A percentile compares a stretch with the other conserved stretches of the same genome.
phyloP scores from a whole-genome alignment of 305 asterid species.

The Fraxinus albicans region DNA sequence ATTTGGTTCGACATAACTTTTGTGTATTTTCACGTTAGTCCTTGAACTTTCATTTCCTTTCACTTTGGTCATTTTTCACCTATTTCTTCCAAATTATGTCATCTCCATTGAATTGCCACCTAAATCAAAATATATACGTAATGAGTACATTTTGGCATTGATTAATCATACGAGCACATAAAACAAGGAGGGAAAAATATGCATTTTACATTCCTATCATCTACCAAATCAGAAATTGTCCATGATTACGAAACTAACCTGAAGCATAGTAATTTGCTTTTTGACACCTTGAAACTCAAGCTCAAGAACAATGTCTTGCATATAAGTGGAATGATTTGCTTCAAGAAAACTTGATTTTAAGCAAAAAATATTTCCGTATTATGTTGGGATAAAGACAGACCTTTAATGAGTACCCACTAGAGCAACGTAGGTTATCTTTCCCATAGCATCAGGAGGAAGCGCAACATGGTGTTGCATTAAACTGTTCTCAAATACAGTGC shows the following conservation, averaged over 20 bases:
- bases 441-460: slow-evolving; percentile 96
- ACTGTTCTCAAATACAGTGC: slow-evolving; percentile 79
- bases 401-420: slow-evolving; percentile 87
- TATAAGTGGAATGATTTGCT: slow-evolving; percentile 20
- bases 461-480: slow-evolving; percentile 88
- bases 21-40: too few relatives aligned
- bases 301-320: slow-evolving; percentile 95
- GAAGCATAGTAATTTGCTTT: slow-evolving; percentile 93
- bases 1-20: too few relatives aligned
- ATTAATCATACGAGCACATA: too few relatives aligned
- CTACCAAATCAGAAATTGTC: slow-evolving; percentile 14
- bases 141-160: too few relatives aligned
- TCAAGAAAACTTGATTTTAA: slow-evolving; percentile 11
- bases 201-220: background rate
- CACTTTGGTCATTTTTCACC: too few relatives aligned
- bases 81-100: too few relatives aligned
- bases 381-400: slow-evolving; percentile 37
- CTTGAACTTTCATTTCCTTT: too few relatives aligned
- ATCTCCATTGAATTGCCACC: too few relatives aligned
- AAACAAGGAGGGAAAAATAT: too few relatives aligned
- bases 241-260: slow-evolving; percentile 40
- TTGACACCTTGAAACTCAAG: slow-evolving; percentile 98
- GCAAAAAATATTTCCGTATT: background rate
- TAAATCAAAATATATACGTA: too few relatives aligned
- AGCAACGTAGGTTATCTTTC: slow-evolving; percentile 85